These are phyloP conservation scores for Tetraselmis chui DNA, from an alignment of 139 green algal genomes.

Conservation along the genomic window DNA sequence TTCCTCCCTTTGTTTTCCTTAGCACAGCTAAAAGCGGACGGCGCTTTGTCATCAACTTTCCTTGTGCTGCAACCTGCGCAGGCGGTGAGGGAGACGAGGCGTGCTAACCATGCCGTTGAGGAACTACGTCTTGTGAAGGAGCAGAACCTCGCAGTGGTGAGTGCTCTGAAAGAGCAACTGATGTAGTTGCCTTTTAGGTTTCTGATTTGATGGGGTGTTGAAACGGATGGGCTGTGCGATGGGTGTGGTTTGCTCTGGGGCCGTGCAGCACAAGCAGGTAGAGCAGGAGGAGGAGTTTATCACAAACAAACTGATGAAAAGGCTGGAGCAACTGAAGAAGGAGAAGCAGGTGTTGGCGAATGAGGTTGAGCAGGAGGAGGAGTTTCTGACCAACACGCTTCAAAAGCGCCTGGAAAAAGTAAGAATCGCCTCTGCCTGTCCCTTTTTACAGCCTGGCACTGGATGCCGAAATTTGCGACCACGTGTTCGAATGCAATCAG, in stretches of 20 bases:
- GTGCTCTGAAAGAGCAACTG: not conserved
- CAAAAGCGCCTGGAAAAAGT: conserved; percentile 66
- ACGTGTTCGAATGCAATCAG: too few relatives aligned
- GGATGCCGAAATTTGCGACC: too few relatives aligned
- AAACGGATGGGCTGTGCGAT: not conserved
- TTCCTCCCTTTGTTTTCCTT: not conserved
- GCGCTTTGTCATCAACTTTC: not conserved
- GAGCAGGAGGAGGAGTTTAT: conserved; percentile 78
- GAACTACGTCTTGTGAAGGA: conserved; percentile 43
- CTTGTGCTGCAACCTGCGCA: conserved; percentile 33
- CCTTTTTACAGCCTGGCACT: too few relatives aligned
- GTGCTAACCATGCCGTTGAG: conserved; percentile 20
- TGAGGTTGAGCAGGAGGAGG: conserved; percentile 70
- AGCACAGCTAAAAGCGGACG: not conserved
- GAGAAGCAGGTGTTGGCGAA: conserved; percentile 62
- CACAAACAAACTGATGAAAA: conserved; percentile 74
- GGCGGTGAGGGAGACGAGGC: conserved; percentile 12
- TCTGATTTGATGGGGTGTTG: not conserved
- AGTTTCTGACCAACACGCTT: conserved; percentile 74
- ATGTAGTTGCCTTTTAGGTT: not conserved
- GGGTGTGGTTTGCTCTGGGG: not conserved
- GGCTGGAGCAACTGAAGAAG: conserved; percentile 63
- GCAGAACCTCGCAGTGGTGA: conserved; percentile 42
- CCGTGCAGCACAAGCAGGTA: conserved; percentile 42
- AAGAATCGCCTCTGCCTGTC: too few relatives aligned